Evolutionary conservation across 768 basidiomycete species (phyloP).

Genomic region (Nevesoporus exiguus): DNA sequence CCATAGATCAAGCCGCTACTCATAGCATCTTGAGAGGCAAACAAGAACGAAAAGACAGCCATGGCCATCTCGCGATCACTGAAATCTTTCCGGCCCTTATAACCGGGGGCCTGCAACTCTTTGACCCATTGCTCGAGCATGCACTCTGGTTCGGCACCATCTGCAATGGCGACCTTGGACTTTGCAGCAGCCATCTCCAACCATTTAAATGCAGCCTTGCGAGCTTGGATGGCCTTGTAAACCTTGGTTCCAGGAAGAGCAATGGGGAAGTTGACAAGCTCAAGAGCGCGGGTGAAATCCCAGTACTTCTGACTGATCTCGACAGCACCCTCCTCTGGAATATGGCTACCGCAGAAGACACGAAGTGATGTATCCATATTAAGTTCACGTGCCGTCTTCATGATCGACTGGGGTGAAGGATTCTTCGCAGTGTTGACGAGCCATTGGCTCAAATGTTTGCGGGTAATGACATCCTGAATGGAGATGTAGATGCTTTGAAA

Average conservation of each 20-base stretch:
- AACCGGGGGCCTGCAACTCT: constrained; percentile 57
- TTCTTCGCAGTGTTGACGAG: constrained; percentile 51
- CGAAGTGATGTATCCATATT: constrained; percentile 98
- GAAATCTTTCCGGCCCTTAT: constrained; percentile 83
- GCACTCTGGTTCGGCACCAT: constrained; percentile 78
- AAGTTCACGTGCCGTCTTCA: constrained; percentile 88
- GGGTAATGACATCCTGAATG: constrained; percentile 80
- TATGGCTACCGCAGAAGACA: constrained; percentile 94
- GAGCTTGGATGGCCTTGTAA: constrained; percentile 87
- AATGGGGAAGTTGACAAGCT: constrained; percentile 98
- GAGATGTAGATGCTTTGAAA: constrained; percentile 68
- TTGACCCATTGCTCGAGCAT: constrained; percentile 92
- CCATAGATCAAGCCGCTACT: constrained; percentile 92
- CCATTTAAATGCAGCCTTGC: constrained; percentile 81
- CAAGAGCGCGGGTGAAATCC: constrained; percentile 90
- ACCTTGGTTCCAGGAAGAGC: constrained; percentile 95
- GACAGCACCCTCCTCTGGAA: constrained; percentile 70
- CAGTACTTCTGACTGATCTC: constrained; percentile 95
- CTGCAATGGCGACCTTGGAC: constrained; percentile 80
- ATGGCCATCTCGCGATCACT: constrained; percentile 94
- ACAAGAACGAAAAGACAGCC: constrained; percentile 95
- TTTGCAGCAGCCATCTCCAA: constrained; percentile 73
- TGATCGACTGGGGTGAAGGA: constrained; percentile 55
- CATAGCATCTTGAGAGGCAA: constrained; percentile 98
- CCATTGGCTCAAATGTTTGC: constrained; percentile 75